phyloP scores from a whole-genome alignment of 1,284 basidiomycete genomes.

The Irpex sp. region DNA sequence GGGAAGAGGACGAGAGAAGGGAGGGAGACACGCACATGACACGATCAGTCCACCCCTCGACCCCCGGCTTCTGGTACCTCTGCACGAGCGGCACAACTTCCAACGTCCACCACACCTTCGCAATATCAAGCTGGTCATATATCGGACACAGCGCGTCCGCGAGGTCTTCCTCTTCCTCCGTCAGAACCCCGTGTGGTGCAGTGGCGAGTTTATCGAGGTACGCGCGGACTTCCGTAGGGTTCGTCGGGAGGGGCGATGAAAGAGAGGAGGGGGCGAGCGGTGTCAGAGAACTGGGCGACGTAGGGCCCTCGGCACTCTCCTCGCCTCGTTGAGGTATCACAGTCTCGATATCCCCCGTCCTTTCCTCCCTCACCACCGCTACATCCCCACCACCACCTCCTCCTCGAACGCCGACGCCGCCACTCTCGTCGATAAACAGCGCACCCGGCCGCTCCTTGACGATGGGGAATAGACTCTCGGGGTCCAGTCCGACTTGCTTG shows the following conservation, averaged over 20 bases:
- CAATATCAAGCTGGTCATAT: slow-evolving; percentile 42
- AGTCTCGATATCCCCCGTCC: neutral
- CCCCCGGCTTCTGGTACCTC: slow-evolving; percentile 27
- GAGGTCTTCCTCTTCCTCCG: slow-evolving; percentile 48
- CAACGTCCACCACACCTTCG: slow-evolving; percentile 44
- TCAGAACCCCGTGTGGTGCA: slow-evolving; percentile 25
- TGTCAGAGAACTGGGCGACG: neutral
- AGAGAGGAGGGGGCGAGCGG: neutral
- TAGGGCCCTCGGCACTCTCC: neutral
- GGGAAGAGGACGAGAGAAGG: neutral
- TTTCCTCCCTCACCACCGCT: neutral
- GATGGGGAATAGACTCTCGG: slow-evolving; percentile 33
- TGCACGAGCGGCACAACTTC: slow-evolving; percentile 31
- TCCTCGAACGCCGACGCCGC: neutral
- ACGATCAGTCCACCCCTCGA: slow-evolving; percentile 18
- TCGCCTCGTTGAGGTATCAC: neutral
- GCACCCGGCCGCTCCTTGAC: slow-evolving; percentile 35
- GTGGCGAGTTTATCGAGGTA: neutral
- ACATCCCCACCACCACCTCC: too few species aligned
- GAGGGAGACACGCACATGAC: neutral
- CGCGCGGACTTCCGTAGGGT: slow-evolving; percentile 19
- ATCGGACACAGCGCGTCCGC: slow-evolving; percentile 36
- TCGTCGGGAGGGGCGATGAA: neutral
- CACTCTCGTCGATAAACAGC: slow-evolving; percentile 2
- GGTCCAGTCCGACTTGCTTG: slow-evolving; percentile 41